Base-by-base conservation (phyloP, 257 asterid species). In the Paulownia fortunei region DNA sequence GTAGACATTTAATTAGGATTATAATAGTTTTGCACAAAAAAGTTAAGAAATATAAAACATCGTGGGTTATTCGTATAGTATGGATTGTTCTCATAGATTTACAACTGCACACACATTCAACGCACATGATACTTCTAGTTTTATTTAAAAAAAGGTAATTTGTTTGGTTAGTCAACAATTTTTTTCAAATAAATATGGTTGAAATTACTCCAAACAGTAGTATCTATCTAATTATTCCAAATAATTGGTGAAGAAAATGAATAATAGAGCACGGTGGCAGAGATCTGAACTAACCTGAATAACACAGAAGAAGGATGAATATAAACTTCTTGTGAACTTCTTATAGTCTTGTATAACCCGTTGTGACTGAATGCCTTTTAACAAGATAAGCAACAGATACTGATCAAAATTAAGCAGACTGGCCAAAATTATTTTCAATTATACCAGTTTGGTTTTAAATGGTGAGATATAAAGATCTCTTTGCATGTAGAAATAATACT, bases 281-380 rank as follows among this genome's bases (percentile, higher is more conserved):
- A 69, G 52, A 72, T 67, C 46, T 78, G 72, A 19, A 74, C 80
- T 69, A 69, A 91, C 99, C 99, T 92, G 92, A 95, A 95, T 87
- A 95, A 76, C 77, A 93, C 94, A 8, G 98, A 95, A 39, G 98
- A 96, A 81, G 98, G 99, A 82, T 96, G 98, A 76, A 96, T 87
- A 70, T 92, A 92, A 37, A 93, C 99, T 82, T 93, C 98, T 84
- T 96, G 97, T 44, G 99, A 90, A 78, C 96, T 80, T 82, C 99
- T 87, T 62, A 93, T 46, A 3, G 98, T 96, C 89, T 89, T 93
- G 94, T 96, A 93, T 79, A 82, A 73, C 49, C 98, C 99, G 55
- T 92, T 93, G 81, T 93, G 94, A 83, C 97, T 93, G 90, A 75
- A 93, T 19, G 97, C 89, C 99, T 94, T 72, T 73, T 26, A 23